Conservation (phyloP, 2,329 filamentous ascomycete species). For the Verticillium zaregamsianum region DNA sequence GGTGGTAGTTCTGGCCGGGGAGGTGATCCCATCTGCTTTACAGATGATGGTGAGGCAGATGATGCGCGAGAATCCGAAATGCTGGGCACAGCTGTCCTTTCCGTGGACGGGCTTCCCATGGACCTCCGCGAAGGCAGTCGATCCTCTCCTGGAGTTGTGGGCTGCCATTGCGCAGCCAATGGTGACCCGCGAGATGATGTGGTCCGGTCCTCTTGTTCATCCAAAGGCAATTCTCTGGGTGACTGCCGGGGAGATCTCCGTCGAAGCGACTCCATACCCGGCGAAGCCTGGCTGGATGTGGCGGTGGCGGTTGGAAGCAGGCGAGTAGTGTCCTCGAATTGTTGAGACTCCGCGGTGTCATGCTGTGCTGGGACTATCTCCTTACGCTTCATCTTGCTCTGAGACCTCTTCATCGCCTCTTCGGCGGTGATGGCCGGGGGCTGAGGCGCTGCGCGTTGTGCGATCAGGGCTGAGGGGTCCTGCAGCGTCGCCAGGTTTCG, state of each 20-base stretch:
- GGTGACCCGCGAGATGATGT: background rate
- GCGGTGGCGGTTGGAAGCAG: slow-evolving; percentile 25
- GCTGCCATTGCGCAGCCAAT: slow-evolving; percentile 1
- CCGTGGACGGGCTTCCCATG: slow-evolving; percentile 1
- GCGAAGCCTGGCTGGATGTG: slow-evolving; percentile 47
- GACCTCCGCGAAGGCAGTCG: background rate
- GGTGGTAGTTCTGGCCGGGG: background rate
- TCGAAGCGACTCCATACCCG: slow-evolving; percentile 43
- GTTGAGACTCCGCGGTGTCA: background rate
- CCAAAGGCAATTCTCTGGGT: background rate
- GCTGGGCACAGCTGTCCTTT: background rate
- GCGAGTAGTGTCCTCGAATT: slow-evolving; percentile 14
- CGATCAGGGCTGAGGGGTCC: slow-evolving; percentile 25
- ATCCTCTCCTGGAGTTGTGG: slow-evolving; percentile 1
- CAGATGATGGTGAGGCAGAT: slow-evolving; percentile 4
- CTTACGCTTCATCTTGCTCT: slow-evolving; percentile 31
- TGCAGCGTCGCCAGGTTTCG: slow-evolving; percentile 27
- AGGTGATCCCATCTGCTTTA: background rate
- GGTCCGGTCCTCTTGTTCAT: background rate
- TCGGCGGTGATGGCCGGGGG: slow-evolving; percentile 27
- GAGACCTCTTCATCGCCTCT: slow-evolving; percentile 27
- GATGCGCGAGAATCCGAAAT: slow-evolving; percentile 4
- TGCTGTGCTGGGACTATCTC: slow-evolving; percentile 19
- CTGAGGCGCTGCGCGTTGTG: slow-evolving; percentile 30
- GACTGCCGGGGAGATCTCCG: slow-evolving; percentile 45